These are phyloP conservation scores for Penicillium olsonii DNA, from an alignment of 2,329 filamentous ascomycete species.

Conservation along the genomic window DNA sequence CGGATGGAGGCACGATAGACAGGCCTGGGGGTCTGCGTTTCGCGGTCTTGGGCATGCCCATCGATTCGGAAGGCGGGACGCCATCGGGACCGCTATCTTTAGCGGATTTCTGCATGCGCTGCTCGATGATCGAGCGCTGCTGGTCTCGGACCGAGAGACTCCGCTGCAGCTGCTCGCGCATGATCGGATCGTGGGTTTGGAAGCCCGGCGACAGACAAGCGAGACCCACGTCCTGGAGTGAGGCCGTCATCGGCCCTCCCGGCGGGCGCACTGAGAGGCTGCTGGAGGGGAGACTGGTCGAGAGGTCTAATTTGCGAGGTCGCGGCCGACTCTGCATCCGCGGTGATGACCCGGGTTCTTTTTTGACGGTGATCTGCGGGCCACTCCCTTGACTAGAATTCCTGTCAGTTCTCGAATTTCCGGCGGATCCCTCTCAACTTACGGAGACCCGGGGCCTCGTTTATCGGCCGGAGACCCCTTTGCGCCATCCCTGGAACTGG, in stretches of 20 bases:
- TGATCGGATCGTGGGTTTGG: constrained; percentile 91
- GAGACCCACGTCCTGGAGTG: constrained; percentile 88
- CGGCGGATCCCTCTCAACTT: constrained; percentile 40
- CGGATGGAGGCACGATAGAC: constrained; percentile 91
- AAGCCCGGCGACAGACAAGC: constrained; percentile 96
- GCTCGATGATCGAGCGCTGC: constrained; percentile 92
- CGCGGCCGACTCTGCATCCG: constrained; percentile 59
- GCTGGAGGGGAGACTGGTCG: constrained; percentile 47
- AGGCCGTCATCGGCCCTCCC: constrained; percentile 68
- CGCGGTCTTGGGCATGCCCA: constrained; percentile 39
- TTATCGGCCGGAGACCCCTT: constrained; percentile 39
- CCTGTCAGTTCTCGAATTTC: background rate
- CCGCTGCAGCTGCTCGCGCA: constrained; percentile 92
- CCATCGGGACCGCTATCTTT: constrained; percentile 70
- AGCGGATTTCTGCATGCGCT: constrained; percentile 81
- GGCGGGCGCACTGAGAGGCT: constrained; percentile 67
- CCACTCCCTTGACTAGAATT: constrained; percentile 43
- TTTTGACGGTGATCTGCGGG: constrained; percentile 92
- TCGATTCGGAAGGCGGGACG: constrained; percentile 56
- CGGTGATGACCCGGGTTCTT: constrained; percentile 83
- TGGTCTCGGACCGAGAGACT: constrained; percentile 93
- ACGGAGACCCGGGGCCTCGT: constrained; percentile 47
- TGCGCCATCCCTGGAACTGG: constrained; percentile 35
- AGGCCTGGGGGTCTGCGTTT: constrained; percentile 72
- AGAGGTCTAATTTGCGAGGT: constrained; percentile 49